Conservation (phyloP, 2,329 filamentous ascomycete genomes). For the Fusarium scirpi region DNA sequence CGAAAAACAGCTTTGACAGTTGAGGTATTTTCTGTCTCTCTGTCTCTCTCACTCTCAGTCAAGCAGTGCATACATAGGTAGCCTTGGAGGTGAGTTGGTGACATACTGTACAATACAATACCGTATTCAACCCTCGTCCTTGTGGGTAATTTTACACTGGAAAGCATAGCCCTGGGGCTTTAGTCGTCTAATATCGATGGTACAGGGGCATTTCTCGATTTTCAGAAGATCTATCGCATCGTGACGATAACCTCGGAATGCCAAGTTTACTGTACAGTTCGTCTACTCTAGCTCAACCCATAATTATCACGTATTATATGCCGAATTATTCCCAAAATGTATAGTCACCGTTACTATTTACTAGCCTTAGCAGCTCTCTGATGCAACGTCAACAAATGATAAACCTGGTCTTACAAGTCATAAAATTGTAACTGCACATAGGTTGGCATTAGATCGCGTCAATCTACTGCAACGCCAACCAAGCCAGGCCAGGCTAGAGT, state of each 20-base stretch:
- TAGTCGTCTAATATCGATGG: slow-evolving; percentile 4
- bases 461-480: slow-evolving; percentile 18
- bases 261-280: neutral
- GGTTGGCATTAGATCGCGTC: slow-evolving; percentile 31
- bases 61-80: neutral
- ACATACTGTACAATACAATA: slow-evolving; percentile 1
- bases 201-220: slow-evolving; percentile 13
- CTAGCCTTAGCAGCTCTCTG: slow-evolving; percentile 5
- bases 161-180: neutral
- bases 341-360: slow-evolving; percentile 28
- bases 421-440: slow-evolving; percentile 10
- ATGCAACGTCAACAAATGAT: slow-evolving; percentile 32
- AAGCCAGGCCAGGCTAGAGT: slow-evolving; percentile 32
- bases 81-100: neutral
- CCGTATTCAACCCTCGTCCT: neutral
- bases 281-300: neutral
- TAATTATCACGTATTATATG: neutral
- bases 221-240: slow-evolving; percentile 19
- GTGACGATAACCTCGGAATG: slow-evolving; percentile 12
- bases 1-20: neutral
- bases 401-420: slow-evolving; percentile 30
- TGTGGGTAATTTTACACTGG: slow-evolving; percentile 11
- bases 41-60: neutral
- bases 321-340: neutral
- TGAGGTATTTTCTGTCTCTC: neutral